Conservation (phyloP, 352 stramenopile genomes). For the Phytopythium boreale region DNA sequence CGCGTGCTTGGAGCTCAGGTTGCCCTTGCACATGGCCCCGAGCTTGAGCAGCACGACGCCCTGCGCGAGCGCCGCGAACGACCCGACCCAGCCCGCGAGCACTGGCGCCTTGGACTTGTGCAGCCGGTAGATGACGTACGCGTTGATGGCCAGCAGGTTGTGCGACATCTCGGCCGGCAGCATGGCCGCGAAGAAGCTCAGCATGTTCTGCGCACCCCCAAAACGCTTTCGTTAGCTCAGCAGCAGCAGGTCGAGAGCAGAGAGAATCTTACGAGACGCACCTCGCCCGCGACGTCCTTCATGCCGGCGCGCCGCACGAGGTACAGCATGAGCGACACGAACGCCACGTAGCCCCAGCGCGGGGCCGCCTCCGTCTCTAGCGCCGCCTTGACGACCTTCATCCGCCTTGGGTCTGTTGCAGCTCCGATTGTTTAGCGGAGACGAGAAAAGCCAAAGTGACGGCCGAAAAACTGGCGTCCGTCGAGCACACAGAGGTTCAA, state of each 20-base stretch:
- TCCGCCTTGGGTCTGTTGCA: not conserved
- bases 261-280: conserved; percentile 6
- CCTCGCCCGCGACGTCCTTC: conserved; percentile 44
- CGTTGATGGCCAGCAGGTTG: conserved; percentile 49
- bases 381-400: conserved; percentile 35
- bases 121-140: conserved; percentile 37
- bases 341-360: conserved; percentile 40
- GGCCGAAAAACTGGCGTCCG: not conserved
- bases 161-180: conserved; percentile 61
- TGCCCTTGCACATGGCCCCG: conserved; percentile 35
- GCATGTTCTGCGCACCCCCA: conserved; percentile 22
- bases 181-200: conserved; percentile 57
- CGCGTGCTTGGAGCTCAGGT: conserved; percentile 38
- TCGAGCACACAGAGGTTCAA: not conserved
- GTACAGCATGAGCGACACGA: conserved; percentile 35
- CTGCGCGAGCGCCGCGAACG: conserved; percentile 42
- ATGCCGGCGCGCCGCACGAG: conserved; percentile 37
- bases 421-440: no score
- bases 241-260: not conserved
- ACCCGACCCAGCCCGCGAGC: conserved; percentile 45
- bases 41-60: conserved; percentile 46
- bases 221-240: conserved; percentile 3
- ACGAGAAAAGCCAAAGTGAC: not conserved
- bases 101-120: conserved; percentile 38
- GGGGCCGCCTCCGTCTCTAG: conserved; percentile 16